Base-by-base conservation (phyloP, 1,139 yeast genomes). In the Kodamaea derodonti region DNA sequence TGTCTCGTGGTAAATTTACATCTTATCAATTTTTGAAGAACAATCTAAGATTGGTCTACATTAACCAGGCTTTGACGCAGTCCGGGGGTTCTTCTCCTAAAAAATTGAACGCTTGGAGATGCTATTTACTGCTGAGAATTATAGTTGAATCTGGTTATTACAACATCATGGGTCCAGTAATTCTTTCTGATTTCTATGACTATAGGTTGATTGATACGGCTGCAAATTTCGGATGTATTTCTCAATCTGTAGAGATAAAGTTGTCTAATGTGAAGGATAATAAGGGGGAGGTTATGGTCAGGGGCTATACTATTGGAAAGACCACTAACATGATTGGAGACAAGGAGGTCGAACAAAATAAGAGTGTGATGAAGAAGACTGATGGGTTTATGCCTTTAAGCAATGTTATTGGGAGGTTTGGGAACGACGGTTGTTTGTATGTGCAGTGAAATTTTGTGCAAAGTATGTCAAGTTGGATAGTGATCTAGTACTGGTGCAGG, bases 361-460 rank as follows among this genome's bases (percentile, higher is more conserved):
- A 64, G 58, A 32, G 60, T 49, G 43, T 37, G 8, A 40, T 38
- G 65, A 32, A 70, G 62, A 38, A 45, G 20, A 69, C 72, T 14
- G 84, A 80, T 38, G 84, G 86, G 5, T 80, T 81, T 64, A 75
- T 78, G 75, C 75, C 76, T 2, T 54, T 81, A 8, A 69, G 72
- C 1, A 59, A 49, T 29, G 48, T 79, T 2, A 52, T 48, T 26
- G 90, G 86, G 0, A 63, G 65, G 30, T 81, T 82, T 72, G 92
- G 88, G 9, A 65, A 58, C 30, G 94, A 84, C 55, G 90, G 92
- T 1, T 82, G 92, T 50, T 72, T 83, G 45, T 84, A 79, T 50
- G 64, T 67, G 38, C 14, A 25, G 12, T 24, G 26, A n/a, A n/a
- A n/a, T n/a, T n/a, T n/a, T n/a, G n/a, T n/a, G n/a, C n/a, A n/a